Evolutionary conservation across 1,284 basidiomycete species (phyloP).

Genomic region (Puccinia polysora): DNA sequence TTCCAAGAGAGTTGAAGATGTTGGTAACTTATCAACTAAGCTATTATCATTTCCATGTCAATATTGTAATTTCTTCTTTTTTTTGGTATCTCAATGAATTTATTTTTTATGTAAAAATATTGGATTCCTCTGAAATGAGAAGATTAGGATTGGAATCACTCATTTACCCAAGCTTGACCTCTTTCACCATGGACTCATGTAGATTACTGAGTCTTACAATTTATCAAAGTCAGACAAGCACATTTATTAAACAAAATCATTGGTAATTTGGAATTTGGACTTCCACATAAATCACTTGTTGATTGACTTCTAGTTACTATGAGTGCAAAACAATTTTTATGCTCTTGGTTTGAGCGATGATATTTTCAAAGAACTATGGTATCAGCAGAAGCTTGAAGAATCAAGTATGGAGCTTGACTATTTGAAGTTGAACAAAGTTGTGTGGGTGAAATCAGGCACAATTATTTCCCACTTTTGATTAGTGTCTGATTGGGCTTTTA

Average conservation of each 20-base stretch:
- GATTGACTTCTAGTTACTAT: background rate
- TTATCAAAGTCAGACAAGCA: conserved; percentile 71
- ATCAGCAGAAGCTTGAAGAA: too few species aligned
- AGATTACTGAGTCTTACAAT: conserved; percentile 49
- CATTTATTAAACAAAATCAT: conserved; percentile 90
- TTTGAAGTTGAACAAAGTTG: too few species aligned
- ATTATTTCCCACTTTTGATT: too few species aligned
- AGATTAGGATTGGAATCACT: background rate
- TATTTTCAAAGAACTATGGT: conserved; percentile 32
- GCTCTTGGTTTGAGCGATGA: conserved; percentile 14
- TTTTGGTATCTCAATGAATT: background rate
- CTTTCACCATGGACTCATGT: conserved; percentile 62
- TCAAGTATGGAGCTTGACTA: too few species aligned
- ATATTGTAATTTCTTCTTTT: conserved; percentile 63
- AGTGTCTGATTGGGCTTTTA: too few species aligned
- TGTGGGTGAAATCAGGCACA: too few species aligned
- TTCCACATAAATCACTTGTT: background rate
- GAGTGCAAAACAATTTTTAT: conserved; percentile 14
- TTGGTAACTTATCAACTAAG: conserved; percentile 58
- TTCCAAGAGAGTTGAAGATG: conserved; percentile 64
- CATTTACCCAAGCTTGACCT: conserved; percentile 57
- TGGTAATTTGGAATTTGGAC: conserved; percentile 30
- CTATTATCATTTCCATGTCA: conserved; percentile 84
- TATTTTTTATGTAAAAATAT: background rate
- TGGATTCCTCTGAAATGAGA: background rate